Evolutionary conservation across 1,284 basidiomycete genomes (phyloP).

Genomic region (Ceratorhiza oryzae-sativae): DNA sequence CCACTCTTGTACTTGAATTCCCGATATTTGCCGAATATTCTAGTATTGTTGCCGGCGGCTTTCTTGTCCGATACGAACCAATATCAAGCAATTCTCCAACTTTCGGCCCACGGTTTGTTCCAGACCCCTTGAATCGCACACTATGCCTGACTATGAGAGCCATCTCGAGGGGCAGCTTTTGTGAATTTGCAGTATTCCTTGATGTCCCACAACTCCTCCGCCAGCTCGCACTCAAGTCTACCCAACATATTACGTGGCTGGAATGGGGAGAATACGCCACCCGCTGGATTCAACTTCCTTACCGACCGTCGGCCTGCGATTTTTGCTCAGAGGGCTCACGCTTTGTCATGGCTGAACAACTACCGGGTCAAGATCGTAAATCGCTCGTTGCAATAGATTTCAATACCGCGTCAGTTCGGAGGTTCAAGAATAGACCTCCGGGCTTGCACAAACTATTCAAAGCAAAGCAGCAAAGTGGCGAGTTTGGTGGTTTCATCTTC

Average conservation of each 20-base stretch:
- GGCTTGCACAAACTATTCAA: too few relatives aligned
- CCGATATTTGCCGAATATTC: too few relatives aligned
- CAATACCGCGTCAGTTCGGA: background rate
- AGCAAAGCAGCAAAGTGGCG: too few relatives aligned
- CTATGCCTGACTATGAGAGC: constrained; percentile 3
- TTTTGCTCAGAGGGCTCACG: background rate
- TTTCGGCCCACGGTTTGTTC: background rate
- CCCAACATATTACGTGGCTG: background rate
- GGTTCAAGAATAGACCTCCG: background rate
- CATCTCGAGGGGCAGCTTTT: too few relatives aligned
- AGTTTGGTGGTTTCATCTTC: too few relatives aligned
- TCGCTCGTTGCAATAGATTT: background rate
- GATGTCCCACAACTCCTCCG: background rate
- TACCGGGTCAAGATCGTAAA: background rate
- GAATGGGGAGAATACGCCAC: constrained; percentile 13
- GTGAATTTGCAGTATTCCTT: background rate
- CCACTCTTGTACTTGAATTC: too few relatives aligned
- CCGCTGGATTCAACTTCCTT: background rate
- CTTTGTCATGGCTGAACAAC: background rate
- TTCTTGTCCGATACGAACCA: background rate
- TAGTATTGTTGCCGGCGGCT: background rate
- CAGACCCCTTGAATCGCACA: background rate
- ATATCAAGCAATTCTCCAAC: background rate
- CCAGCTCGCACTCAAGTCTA: background rate
- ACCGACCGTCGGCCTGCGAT: background rate